Base-by-base conservation (phyloP, 768 basidiomycete genomes). In the Pulveroboletus sp. region DNA sequence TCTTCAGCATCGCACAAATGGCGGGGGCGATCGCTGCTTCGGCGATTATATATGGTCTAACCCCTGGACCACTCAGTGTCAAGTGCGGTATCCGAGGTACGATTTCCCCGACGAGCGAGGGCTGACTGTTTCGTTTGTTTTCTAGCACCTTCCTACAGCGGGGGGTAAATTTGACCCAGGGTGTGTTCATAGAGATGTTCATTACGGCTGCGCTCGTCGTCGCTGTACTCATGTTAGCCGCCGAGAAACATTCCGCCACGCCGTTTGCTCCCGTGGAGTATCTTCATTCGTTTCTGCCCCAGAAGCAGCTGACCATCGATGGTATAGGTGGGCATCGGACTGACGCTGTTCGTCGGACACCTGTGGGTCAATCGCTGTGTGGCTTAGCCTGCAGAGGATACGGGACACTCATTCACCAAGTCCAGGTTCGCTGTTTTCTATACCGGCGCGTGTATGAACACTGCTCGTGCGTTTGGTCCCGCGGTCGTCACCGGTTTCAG, bases 121-220 rank as follows among this genome's bases (percentile, higher is more conserved):
- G 17, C 48, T 39, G 49, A 55, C 47, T 53, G 51, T 46, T 40
- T 39, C 11, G 5, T 13, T 26, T n/a, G 5, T 6, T 45, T 45
- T 51, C 11, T 51, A 84, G 82, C 56, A 81, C 79, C 8, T 63
- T 65, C 56, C 69, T 81, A 31, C 69, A 70, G 8, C 59, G 65
- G 17, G 76, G 74, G 5, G 65, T 78, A 51, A 84, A 75, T 65
- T 52, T 64, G 4, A 73, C 79, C 1, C 81, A 86, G 62, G 82
- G 73, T 10, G 75, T 84, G 15, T 86, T 85, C 63, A 83, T 86
- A 52, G 84, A 86, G 62, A 81, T 84, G 76, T 85, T 86, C 65
- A 76, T 80, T 56, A 85, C 83, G 13, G 71, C 78, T 11, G 71
- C 73, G 14, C 71, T 86, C 36, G 76, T 80, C 38, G 64, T 84